phyloP scores from a whole-genome alignment of 2,329 filamentous ascomycete genomes.

The Fusarium caatingaense region DNA sequence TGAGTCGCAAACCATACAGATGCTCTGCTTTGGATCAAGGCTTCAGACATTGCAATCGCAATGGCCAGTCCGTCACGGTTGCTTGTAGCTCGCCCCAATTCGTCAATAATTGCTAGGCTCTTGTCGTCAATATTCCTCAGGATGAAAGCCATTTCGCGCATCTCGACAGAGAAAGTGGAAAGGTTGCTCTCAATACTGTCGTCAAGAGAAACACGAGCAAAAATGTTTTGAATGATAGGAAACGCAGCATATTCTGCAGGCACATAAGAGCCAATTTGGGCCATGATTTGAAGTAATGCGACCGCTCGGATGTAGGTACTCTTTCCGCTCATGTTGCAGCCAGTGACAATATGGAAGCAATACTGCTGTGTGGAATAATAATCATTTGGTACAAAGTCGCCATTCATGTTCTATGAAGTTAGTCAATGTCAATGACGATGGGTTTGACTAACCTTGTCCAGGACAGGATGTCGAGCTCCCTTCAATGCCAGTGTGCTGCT shows the following conservation, averaged over 20 bases:
- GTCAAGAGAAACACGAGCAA: conserved; percentile 87
- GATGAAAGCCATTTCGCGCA: conserved; percentile 96
- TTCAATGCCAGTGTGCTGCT: conserved; percentile 77
- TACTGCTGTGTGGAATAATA: conserved; percentile 84
- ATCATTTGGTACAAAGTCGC: conserved; percentile 86
- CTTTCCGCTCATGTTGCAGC: conserved; percentile 98
- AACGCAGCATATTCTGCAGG: conserved; percentile 87
- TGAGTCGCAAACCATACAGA: conserved; percentile 95
- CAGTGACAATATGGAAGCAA: conserved; percentile 92
- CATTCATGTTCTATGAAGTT: conserved; percentile 64
- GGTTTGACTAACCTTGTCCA: conserved; percentile 65
- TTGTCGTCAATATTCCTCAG: conserved; percentile 80
- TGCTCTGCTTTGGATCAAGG: conserved; percentile 80
- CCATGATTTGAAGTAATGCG: conserved; percentile 89
- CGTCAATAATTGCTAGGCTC: conserved; percentile 88
- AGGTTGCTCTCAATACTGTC: conserved; percentile 91
- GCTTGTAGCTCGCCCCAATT: conserved; percentile 91
- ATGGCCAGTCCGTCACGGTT: conserved; percentile 90
- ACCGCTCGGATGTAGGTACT: conserved; percentile 92
- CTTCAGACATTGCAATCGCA: conserved; percentile 89
- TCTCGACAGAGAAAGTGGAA: conserved; percentile 93
- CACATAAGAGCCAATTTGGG: conserved; percentile 90
- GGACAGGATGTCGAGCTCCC: conserved; percentile 80
- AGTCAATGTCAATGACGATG: neutral
- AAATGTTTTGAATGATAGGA: conserved; percentile 83